A percentile compares a stretch with the other conserved stretches of the same genome.
Evolutionary conservation across 805 yeast species (phyloP).

Genomic region (Yarrowia phangngaensis): DNA sequence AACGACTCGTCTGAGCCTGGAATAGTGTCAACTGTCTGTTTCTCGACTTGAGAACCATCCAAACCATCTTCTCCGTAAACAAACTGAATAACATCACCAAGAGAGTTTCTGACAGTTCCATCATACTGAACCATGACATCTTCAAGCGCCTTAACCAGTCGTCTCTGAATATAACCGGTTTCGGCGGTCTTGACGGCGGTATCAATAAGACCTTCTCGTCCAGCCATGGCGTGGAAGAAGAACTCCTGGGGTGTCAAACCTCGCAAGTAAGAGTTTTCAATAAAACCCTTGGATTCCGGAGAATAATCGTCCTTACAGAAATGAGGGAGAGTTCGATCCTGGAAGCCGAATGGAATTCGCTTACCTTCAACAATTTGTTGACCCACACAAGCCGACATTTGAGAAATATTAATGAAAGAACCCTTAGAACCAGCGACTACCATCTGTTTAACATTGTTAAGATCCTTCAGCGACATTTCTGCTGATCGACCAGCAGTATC

Average conservation of each 20-base stretch:
- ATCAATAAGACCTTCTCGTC: slow-evolving; percentile 99
- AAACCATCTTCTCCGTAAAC: slow-evolving; percentile 98
- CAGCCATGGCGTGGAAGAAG: slow-evolving; percentile 99
- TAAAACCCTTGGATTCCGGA: slow-evolving; percentile 97
- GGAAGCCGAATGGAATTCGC: slow-evolving; percentile 96
- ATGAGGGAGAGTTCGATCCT: slow-evolving; percentile 95
- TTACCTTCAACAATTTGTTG: slow-evolving; percentile 99
- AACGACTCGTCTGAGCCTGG: slow-evolving; percentile 87
- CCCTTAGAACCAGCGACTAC: slow-evolving; percentile 99
- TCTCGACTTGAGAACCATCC: slow-evolving; percentile 97
- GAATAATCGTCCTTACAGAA: slow-evolving; percentile 98
- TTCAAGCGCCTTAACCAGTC: slow-evolving; percentile 92
- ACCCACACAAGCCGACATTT: slow-evolving; percentile 99
- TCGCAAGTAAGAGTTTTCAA: slow-evolving; percentile 93
- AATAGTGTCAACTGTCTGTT: slow-evolving; percentile 90
- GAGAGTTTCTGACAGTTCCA: slow-evolving; percentile 95
- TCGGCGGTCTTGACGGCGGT: slow-evolving; percentile 99
- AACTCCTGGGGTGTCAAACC: slow-evolving; percentile 98
- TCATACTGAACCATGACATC: slow-evolving; percentile 98
- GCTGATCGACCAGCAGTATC: slow-evolving; percentile 99
- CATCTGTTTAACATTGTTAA: slow-evolving; percentile 97
- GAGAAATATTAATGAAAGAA: slow-evolving; percentile 96
- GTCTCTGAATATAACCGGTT: slow-evolving; percentile 97
- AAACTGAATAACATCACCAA: slow-evolving; percentile 94
- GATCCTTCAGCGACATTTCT: slow-evolving; percentile 88